These are phyloP conservation scores for Lenwebbia sp. DNA, from an alignment of 345 rosid species.

Conservation along the genomic window DNA sequence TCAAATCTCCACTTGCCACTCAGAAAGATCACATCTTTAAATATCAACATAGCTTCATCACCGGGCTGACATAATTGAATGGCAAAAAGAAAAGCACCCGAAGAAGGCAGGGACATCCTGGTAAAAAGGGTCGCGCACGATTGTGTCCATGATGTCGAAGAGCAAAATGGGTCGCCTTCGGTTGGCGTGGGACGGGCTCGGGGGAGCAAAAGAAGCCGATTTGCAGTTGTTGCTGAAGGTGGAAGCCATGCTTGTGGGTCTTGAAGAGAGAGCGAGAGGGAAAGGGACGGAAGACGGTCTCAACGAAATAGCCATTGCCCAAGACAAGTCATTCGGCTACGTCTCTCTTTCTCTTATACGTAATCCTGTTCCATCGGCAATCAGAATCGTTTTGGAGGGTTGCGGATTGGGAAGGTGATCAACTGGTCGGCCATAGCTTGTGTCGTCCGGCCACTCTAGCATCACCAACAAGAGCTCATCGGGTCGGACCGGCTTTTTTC, in stretches of 20 bases:
- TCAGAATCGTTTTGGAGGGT: too few relatives aligned
- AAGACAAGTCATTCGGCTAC: background rate
- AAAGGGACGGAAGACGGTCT: background rate
- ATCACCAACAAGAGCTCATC: too few relatives aligned
- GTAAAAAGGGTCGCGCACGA: slow-evolving; percentile 93
- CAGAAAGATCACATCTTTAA: background rate
- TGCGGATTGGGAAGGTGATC: too few relatives aligned
- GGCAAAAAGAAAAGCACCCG: slow-evolving; percentile 20
- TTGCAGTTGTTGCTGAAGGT: background rate
- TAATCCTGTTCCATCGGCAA: too few relatives aligned
- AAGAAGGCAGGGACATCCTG: slow-evolving; percentile 79
- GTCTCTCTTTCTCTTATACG: accelerated
- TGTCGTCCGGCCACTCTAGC: too few relatives aligned
- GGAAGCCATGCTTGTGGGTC: slow-evolving; percentile 5
- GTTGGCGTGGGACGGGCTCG: background rate
- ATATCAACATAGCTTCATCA: background rate
- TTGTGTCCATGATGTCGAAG: slow-evolving; percentile 92
- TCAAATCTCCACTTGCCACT: background rate
- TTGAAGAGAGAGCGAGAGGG: background rate
- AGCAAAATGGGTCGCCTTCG: slow-evolving; percentile 84
- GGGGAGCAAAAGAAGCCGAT: background rate
- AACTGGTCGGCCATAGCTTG: too few relatives aligned
- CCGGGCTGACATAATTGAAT: background rate
- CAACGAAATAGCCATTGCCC: background rate
- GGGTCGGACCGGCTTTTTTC: too few relatives aligned